These are phyloP conservation scores for Lotmaria passim DNA, from an alignment of 208 protist genomes.

Conservation along the genomic window DNA sequence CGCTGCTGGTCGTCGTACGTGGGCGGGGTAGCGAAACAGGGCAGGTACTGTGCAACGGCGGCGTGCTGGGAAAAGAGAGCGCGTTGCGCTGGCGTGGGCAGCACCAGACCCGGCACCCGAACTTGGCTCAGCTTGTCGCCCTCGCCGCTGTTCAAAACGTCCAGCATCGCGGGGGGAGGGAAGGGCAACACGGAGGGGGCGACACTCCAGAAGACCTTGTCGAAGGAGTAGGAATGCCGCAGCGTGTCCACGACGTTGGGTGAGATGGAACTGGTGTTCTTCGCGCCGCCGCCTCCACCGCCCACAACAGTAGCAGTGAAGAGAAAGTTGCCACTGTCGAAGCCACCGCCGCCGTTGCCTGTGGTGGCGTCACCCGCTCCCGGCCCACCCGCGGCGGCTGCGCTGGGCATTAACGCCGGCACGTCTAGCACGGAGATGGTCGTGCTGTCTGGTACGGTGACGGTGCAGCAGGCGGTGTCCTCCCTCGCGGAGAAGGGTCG, in stretches of 20 bases:
- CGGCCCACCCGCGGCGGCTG: not conserved
- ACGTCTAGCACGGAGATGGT: slow-evolving; percentile 72
- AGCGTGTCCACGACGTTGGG: not conserved
- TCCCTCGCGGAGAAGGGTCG: slow-evolving; percentile 69
- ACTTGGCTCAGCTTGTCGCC: not conserved
- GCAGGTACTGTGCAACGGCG: slow-evolving; percentile 36
- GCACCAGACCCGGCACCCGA: not conserved
- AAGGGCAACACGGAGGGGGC: slow-evolving; percentile 55
- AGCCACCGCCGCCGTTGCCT: not conserved
- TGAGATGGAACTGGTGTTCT: not conserved
- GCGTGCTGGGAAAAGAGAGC: slow-evolving; percentile 16
- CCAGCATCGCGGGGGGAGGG: slow-evolving; percentile 12
- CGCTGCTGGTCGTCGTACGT: slow-evolving; percentile 68
- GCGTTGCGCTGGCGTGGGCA: slow-evolving; percentile 9
- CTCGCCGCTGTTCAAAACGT: slow-evolving; percentile 9
- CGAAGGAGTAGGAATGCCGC: slow-evolving; percentile 71
- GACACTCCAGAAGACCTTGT: slow-evolving; percentile 82
- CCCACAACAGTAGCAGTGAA: not conserved
- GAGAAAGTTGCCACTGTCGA: not conserved
- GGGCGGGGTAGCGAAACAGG: slow-evolving; percentile 55
- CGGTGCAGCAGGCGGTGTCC: slow-evolving; percentile 60
- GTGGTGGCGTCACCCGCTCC: not conserved
- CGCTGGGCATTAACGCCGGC: slow-evolving; percentile 29
- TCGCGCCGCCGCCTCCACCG: slow-evolving; percentile 17
- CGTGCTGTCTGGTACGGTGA: slow-evolving; percentile 50